Percentiles rank a stretch among this genome's conserved stretches.
Conservation (phyloP, 2,329 filamentous ascomycete species). For the Aspergillus unguis region DNA sequence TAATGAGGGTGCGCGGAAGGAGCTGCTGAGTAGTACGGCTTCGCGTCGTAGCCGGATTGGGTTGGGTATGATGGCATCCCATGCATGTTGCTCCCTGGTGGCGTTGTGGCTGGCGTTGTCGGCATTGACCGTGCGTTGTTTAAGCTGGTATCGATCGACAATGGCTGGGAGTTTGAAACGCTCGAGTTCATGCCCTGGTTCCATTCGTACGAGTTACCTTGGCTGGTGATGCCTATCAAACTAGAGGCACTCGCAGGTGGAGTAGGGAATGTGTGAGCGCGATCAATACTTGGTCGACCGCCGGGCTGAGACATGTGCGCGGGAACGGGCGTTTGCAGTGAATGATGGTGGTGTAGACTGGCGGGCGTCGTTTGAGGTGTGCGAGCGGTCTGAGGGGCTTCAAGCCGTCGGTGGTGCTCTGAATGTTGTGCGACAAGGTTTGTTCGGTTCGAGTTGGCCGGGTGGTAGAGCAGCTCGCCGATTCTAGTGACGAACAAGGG, state of each 20-base stretch:
- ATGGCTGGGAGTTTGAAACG: constrained; percentile 62
- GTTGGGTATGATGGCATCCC: constrained; percentile 74
- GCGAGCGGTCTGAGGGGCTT: constrained; percentile 47
- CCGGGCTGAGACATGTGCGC: constrained; percentile 64
- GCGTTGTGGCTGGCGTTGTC: constrained; percentile 85
- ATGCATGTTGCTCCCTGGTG: constrained; percentile 72
- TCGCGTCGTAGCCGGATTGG: constrained; percentile 72
- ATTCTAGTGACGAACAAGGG: constrained; percentile 98
- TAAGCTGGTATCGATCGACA: constrained; percentile 77
- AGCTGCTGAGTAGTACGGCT: constrained; percentile 73
- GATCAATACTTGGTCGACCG: constrained; percentile 70
- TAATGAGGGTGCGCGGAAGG: constrained; percentile 68
- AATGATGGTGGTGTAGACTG: constrained; percentile 60
- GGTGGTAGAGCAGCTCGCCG: constrained; percentile 87
- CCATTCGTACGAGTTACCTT: constrained; percentile 78
- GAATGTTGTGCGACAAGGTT: constrained; percentile 83
- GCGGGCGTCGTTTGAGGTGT: constrained; percentile 65
- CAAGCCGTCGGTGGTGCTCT: constrained; percentile 67
- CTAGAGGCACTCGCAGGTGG: constrained; percentile 91
- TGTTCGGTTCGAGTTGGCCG: constrained; percentile 72
- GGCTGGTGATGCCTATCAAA: constrained; percentile 71
- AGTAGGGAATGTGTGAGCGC: constrained; percentile 89
- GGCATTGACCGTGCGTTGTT: constrained; percentile 82
- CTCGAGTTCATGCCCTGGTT: constrained; percentile 60
- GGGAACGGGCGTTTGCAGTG: constrained; percentile 60